These are phyloP conservation scores for Lophiotrema nucula DNA, from an alignment of 495 filamentous ascomycete species.

Conservation along the genomic window DNA sequence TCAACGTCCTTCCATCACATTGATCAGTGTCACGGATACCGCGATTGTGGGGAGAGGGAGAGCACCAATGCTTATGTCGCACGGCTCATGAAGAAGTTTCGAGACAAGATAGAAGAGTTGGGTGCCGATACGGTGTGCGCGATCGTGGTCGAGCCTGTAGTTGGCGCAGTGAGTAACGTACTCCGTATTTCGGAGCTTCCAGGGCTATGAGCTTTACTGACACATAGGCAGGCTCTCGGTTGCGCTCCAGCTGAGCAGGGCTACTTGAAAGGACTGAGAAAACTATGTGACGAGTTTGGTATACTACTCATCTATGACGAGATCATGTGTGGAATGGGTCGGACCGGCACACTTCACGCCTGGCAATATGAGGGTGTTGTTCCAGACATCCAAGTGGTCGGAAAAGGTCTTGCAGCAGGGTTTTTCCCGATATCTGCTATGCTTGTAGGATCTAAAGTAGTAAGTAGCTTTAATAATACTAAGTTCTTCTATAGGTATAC, in stretches of 20 bases:
- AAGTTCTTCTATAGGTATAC: conserved; percentile 28
- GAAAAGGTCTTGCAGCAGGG: conserved; percentile 38
- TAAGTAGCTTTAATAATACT: conserved; percentile 16
- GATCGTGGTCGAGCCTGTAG: conserved; percentile 74
- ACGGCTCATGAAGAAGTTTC: conserved; percentile 65
- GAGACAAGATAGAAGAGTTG: conserved; percentile 69
- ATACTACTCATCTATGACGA: conserved; percentile 73
- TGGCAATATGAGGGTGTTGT: conserved; percentile 45
- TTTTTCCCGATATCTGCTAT: conserved; percentile 25
- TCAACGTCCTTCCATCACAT: conserved; percentile 60
- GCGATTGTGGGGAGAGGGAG: conserved; percentile 43
- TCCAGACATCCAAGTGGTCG: conserved; percentile 47
- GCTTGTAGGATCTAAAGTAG: conserved; percentile 11
- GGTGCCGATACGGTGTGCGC: conserved; percentile 72
- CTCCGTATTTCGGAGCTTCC: not conserved
- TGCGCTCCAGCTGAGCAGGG: conserved; percentile 63
- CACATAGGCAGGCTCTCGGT: conserved; percentile 52
- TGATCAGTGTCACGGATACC: conserved; percentile 68
- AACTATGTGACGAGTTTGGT: conserved; percentile 63
- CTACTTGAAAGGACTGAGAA: conserved; percentile 63
- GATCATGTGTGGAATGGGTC: conserved; percentile 65
- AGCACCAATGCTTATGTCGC: conserved; percentile 47
- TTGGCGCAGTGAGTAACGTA: conserved; percentile 49
- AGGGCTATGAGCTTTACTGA: conserved; percentile 2
- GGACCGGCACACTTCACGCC: conserved; percentile 43